Percentiles rank a stretch among this genome's conserved stretches.
Conservation (phyloP, 2,329 filamentous ascomycete genomes). For the Apiospora hydei region DNA sequence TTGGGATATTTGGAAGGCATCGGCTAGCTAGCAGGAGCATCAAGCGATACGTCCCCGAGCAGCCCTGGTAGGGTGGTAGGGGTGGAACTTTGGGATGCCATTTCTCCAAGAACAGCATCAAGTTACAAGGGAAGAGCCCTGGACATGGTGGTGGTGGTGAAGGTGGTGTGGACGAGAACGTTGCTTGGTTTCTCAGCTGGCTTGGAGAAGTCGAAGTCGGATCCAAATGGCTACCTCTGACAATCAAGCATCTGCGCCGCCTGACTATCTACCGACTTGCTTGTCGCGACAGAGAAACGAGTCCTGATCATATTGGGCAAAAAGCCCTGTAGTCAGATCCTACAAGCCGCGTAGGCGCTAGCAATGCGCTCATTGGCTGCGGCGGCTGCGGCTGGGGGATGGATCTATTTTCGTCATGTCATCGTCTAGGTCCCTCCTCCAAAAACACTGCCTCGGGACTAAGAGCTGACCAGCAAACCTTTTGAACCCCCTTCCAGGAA, state of each 20-base stretch:
- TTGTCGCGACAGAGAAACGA: neutral
- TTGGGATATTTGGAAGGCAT: neutral
- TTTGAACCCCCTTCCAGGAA: too few relatives aligned
- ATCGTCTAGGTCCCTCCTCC: neutral
- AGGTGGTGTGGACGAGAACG: neutral
- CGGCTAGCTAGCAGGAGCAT: neutral
- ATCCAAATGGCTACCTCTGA: neutral
- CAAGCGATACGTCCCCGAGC: neutral
- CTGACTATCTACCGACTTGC: neutral
- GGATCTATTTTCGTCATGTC: neutral
- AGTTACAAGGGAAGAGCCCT: neutral
- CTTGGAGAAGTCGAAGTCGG: neutral
- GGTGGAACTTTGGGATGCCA: neutral
- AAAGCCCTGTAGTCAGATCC: neutral
- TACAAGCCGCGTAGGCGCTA: neutral
- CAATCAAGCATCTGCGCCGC: slow-evolving; percentile 18
- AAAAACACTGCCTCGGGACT: neutral
- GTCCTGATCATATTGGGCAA: neutral
- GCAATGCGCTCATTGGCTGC: neutral
- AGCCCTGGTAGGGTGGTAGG: neutral
- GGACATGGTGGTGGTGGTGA: neutral
- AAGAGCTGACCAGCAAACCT: neutral
- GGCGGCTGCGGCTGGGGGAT: neutral
- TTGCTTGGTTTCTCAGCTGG: neutral
- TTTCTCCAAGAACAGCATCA: neutral